Base-by-base conservation (phyloP, 208 protist species). In the Herpetomonas samuelpessoai region DNA sequence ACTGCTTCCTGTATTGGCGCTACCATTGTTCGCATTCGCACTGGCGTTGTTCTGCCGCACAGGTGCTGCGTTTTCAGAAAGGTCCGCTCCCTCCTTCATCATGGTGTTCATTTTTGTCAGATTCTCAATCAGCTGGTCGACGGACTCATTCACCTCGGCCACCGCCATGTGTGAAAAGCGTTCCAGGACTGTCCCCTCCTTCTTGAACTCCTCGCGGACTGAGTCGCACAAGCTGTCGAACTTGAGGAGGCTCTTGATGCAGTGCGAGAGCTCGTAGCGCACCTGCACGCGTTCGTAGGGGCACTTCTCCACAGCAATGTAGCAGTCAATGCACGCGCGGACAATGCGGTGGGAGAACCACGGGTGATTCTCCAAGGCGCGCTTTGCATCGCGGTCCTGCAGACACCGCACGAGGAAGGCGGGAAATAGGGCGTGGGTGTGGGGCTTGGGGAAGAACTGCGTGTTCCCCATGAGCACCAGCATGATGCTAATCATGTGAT, bases 381-480 rank as follows among this genome's bases (percentile, higher is more conserved):
- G 53, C 25, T 76, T 74, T 19, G 84, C 78, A 19, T 68, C 59
- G 51, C 58, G 65, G 57, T 84, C 56, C 48, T 88, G 59, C 66
- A 92, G 46, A n/a, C 93, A 58, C 2, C 72, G 70, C 19, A 76
- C 25, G 47, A 96, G 64, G 44, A 84, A 92, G 26, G 71, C 29
- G 0, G 90, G 82, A 46, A 96, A 93, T 19, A 96, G 77, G 18
- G 83, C 81, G 68, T 96, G 90, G 31, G 84, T 93, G 76, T 96
- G 90, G 3, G 90, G 76, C 68, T 96, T 96, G 18, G 90, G 86
- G 54, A 96, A 96, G 73, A 91, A 93, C 28, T 58, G 46, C 9
- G 79, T 89, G 72, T 96, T 96, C 48, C 90, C 90, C 90, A 96
- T 96, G n/a, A 96, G 63, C 27, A 92, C 71, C 14, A 96, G 61